phyloP scores from a whole-genome alignment of 352 stramenopile genomes.

The Blastocystis hominis region DNA sequence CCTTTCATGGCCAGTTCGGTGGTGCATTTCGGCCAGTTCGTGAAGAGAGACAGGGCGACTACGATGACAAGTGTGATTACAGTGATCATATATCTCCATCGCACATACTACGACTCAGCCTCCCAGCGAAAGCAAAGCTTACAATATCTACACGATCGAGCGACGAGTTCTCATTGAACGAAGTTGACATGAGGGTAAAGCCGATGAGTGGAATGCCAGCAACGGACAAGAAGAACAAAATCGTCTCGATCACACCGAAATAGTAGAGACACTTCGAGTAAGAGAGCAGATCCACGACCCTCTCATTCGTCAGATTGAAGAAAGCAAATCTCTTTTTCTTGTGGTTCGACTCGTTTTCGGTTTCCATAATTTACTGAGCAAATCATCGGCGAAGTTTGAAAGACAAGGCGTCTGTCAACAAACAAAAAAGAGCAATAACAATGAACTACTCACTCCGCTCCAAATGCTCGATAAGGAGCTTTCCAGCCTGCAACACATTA shows the following conservation, averaged over 20 bases:
- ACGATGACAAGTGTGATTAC: conserved; percentile 22
- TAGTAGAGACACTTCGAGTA: conserved; percentile 51
- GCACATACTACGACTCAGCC: conserved; percentile 4
- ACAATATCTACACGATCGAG: conserved; percentile 11
- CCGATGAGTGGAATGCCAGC: conserved; percentile 11
- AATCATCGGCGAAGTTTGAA: not conserved
- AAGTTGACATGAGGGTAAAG: conserved; percentile 33
- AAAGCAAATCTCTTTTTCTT: not conserved
- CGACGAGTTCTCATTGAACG: conserved; percentile 30
- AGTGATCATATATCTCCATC: conserved; percentile 34
- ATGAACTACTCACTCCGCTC: not conserved
- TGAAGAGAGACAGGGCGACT: not conserved
- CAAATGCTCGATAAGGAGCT: not conserved
- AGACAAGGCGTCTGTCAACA: conserved; percentile 34
- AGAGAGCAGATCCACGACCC: conserved; percentile 42
- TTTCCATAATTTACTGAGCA: not conserved
- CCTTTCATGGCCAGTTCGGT: not conserved
- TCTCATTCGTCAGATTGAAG: conserved; percentile 41
- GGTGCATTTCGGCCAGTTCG: conserved; percentile 36
- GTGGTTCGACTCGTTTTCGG: not conserved
- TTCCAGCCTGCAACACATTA: not conserved
- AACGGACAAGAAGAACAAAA: conserved; percentile 12
- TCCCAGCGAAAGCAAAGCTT: not conserved
- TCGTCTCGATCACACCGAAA: conserved; percentile 38
- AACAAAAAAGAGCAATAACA: conserved; percentile 14